A percentile compares a stretch with the other conserved stretches of the same genome.
These are phyloP conservation scores for Phoma sp. DNA, from an alignment of 2,329 filamentous ascomycete genomes.

Conservation along the genomic window DNA sequence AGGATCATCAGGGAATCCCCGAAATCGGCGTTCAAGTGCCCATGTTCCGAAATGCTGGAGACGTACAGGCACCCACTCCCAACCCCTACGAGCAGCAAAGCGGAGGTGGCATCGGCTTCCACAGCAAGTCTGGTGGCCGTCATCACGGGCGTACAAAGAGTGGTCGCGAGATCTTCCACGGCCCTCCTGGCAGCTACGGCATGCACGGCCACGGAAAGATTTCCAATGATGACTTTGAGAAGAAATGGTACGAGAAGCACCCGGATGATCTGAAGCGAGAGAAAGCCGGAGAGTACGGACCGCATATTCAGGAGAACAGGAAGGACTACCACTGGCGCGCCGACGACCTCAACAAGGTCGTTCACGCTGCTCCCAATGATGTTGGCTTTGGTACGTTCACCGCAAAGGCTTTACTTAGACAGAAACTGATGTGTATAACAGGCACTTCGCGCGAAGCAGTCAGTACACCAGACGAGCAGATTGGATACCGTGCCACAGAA, in stretches of 20 bases:
- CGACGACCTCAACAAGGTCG: constrained; percentile 88
- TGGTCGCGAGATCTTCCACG: constrained; percentile 69
- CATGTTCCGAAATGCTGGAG: constrained; percentile 89
- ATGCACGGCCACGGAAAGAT: constrained; percentile 84
- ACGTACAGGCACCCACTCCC: constrained; percentile 93
- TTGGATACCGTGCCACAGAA: constrained; percentile 86
- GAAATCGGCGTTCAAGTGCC: constrained; percentile 92
- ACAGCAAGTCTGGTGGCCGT: constrained; percentile 61
- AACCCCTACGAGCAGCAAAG: constrained; percentile 58
- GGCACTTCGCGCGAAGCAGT: constrained; percentile 67
- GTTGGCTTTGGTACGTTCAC: constrained; percentile 58
- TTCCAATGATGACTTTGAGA: constrained; percentile 81
- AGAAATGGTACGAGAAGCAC: constrained; percentile 91
- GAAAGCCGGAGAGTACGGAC: constrained; percentile 70
- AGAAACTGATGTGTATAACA: constrained; percentile 55
- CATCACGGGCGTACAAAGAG: constrained; percentile 71
- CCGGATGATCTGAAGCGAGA: constrained; percentile 78
- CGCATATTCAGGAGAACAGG: constrained; percentile 63
- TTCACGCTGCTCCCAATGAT: constrained; percentile 66
- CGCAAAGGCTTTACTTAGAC: constrained; percentile 48
- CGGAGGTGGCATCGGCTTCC: constrained; percentile 58
- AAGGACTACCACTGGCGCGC: constrained; percentile 86
- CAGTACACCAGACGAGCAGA: constrained; percentile 86
- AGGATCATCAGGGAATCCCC: constrained; percentile 84
- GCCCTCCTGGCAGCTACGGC: constrained; percentile 89